Base-by-base conservation (phyloP, 179 eudicot species). In the Amaranthus tricolor region DNA sequence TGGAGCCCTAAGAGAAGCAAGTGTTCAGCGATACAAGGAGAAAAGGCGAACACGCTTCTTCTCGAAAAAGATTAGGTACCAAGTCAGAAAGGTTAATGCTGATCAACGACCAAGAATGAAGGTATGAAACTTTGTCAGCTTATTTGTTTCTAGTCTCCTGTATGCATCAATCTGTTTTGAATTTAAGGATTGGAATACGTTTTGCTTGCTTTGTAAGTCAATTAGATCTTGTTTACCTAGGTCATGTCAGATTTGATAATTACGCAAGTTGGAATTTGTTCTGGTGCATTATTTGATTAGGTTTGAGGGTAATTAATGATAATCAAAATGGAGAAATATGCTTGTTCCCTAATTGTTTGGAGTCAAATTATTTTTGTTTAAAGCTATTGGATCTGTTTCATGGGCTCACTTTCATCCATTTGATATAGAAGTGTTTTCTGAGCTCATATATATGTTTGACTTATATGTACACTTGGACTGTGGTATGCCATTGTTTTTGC, bases 21-120 rank as follows among this genome's bases (percentile, higher is more conserved):
- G 99, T 20, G 96, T 93, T 71, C 79, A 77, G 73, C 92, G 98
- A n/a, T 95, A 95, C 82, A 95, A 95, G 77, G 99, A 95, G 74
- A 95, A 95, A 79, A 80, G 96, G 17, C 90, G 98, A 44, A 91
- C 84, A 0, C 88, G 99, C 11, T 89, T 95, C 24, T 89, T 91
- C 77, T 89, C 97, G 2, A 95, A 88, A 84, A 95, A 95, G 82
- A 93, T 95, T 45, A 83, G 97, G 57, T 95, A 89, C 73, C 94
- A 95, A 70, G 99, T 93, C 43, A 79, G 98, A 60, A 95, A 93
- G 90, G 92, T 95, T 74, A 91, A 91, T 60, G 98, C 98, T 20
- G 98, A 94, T 85, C 88, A 82, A 81, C 88, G 98, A 40, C 98
- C 94, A 31, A 82, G 98, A 85, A 89, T 88, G 88, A 95, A 95